Evolutionary conservation across 2,329 filamentous ascomycete species (phyloP), one percentile per base, ranked within the genome.

Genomic region (Colletotrichum truncatum): DNA sequence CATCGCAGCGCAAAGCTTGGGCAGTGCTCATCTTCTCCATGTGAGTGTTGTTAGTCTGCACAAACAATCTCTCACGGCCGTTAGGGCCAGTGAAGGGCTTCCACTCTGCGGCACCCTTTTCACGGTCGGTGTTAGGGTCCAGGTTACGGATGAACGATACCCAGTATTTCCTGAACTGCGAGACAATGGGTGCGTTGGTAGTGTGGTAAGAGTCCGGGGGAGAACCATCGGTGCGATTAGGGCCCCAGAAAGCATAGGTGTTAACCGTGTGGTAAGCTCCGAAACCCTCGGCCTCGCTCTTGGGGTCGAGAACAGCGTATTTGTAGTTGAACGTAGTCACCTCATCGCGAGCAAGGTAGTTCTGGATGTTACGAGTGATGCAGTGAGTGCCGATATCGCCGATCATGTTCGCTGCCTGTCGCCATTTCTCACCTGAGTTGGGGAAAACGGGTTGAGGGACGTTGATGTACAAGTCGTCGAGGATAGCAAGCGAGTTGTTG

Each of bases 211-310:
- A 89, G 3, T 72, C 71, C 0, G 90, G 89, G 1, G 83, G 75
- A 0, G 67, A 72, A 5, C 78, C 77, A 21, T 79, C 76, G 3
- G 84, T 81, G 71, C 90, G 85, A 4, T 82, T 78, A 0, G 88
- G 86, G 0, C 91, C 91, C 79, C 88, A 93, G 53, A 94, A 87
- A 0, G 90, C 89, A 52, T 85, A 83, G 0, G 88, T 68, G 73
- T 94, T 91, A 8, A 88, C 83, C 0, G 87, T 90, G 70, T 94
- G 91, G 6, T 85, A 84, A 0, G 91, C 89, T 0, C 91, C 91
- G 1, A 83, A 72, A 1, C 91, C 91, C 2, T 77, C 71, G 0
- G 78, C 79, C 21, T 86, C 77, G 48, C 87, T 79, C 0, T 71
- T 70, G 0, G 85, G 83, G 66, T 93, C 90, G 41, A 87, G 78